Base-by-base conservation (phyloP, 1,284 basidiomycete genomes). In the Trichosporon sp. region DNA sequence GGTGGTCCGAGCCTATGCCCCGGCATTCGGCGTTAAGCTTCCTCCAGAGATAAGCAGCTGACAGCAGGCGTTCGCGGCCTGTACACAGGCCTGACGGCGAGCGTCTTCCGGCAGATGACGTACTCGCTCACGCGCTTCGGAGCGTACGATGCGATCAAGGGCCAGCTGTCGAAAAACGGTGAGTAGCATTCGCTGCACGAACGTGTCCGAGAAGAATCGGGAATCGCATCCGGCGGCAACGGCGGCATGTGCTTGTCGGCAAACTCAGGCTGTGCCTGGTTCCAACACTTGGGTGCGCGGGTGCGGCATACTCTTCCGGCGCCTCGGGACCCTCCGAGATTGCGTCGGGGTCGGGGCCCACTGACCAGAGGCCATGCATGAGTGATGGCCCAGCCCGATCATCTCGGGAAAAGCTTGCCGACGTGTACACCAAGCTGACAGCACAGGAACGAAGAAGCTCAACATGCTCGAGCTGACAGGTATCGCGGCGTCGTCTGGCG, bases 11-110 rank as follows among this genome's bases (percentile, higher is more conserved):
- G 56, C 18, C 29, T 32, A 29, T 21, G 29, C 15, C 27, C 18
- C 56, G 56, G 56, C 29, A n/a, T 60, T 60, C 56, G 56, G 56
- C 56, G 7, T 60, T 32, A 9, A n/a, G 27, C 27, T 8, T 21
- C 29, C 11, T 13, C 4, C 25, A 18, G 11, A 31, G 29, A 60
- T 32, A 56, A 27, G 23, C 25, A 32, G 29, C 56, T 60, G 27
- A 60, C 56, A 60, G 9, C 67, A 81, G 83, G 83, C 60, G 68
- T 82, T 2, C 75, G 78, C 64, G 83, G 82, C 1, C 72, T 83
- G 29, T 84, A 83, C 71, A 80, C 80, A 8, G 83, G 83, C 62
- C 75, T 83, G 23, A 77, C 81, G 9, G 83, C 83, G 1, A 80
- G 78, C 3, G 75, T 84, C 65, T 78, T 84, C 65, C 75, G 82